phyloP scores from a whole-genome alignment of 495 filamentous ascomycete genomes.

The Chaetomium fimeti region DNA sequence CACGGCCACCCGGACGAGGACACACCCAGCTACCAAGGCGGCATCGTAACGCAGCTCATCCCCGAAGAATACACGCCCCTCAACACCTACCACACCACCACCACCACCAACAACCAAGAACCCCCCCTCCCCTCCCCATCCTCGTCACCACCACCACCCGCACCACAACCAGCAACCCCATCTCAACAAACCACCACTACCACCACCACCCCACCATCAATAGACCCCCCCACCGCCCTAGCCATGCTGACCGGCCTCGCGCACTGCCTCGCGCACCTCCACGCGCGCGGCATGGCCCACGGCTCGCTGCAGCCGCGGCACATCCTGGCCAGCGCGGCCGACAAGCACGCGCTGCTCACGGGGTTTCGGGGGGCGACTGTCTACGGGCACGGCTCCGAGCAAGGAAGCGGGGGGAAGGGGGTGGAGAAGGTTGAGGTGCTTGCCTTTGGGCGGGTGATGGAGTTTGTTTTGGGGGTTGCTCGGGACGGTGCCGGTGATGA shows the following conservation, averaged over 20 bases:
- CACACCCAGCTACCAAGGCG: conserved; percentile 28
- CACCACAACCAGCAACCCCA: background rate
- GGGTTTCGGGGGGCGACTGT: conserved; percentile 49
- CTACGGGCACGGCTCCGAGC: conserved; percentile 21
- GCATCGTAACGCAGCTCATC: conserved; percentile 43
- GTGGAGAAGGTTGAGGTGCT: conserved; percentile 47
- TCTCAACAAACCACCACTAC: background rate
- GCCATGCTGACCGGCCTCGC: conserved; percentile 42
- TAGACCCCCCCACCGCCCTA: conserved; percentile 29
- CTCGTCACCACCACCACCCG: conserved; percentile 19
- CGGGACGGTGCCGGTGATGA: background rate
- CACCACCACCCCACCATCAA: background rate
- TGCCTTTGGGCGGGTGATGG: conserved; percentile 47
- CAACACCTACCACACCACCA: conserved; percentile 14
- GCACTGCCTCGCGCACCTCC: conserved; percentile 42
- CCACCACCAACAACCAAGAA: background rate
- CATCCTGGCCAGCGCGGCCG: conserved; percentile 40
- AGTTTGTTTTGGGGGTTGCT: conserved; percentile 36
- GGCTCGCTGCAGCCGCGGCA: conserved; percentile 48
- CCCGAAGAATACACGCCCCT: conserved; percentile 33
- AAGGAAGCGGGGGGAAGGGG: background rate
- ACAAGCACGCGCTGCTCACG: conserved; percentile 44
- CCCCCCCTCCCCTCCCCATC: no score
- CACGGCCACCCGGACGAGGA: conserved; percentile 40
- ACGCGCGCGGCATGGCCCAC: conserved; percentile 43